Evolutionary conservation across 2,329 filamentous ascomycete species (phyloP), one percentile per base, ranked within the genome.

Genomic region (Ophiostoma fasciatum): DNA sequence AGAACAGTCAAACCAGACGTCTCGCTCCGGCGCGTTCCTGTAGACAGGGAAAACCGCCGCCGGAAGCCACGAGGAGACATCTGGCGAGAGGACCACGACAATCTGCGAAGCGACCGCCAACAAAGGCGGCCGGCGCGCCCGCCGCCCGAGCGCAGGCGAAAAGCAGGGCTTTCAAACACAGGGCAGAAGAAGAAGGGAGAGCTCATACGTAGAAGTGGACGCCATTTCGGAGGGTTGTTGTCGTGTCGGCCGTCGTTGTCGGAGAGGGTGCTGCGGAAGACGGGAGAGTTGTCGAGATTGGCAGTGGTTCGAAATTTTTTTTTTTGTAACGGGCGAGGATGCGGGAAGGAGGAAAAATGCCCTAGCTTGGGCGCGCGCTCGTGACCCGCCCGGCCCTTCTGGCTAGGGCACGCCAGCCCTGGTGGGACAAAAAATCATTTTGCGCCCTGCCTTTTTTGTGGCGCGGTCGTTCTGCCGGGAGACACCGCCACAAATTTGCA

Each of bases 1-100:
- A 68, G 80, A 83, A 68, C 63, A 60, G 81, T 85, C 79, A 80
- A 85, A 79, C 80, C 84, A 78, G 75, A 68, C 10, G 23, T 64
- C 64, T 59, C 18, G 19, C 17, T 17, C 36, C 17, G 27, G 23
- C 14, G 11, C 4, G n/a, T 15, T 18, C 8, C 21, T 22, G 29
- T 26, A 19, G 15, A 13, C 15, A 23, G 13, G 10, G 7, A n/a
- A 20, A 10, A 19, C 18, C 15, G 18, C 14, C 10, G 15, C 17
- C 2, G 20, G 17, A 21, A 12, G 9, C 13, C 17, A 9, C 23
- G 11, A 12, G 23, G 23, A 13, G 4, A 13, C 6, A 26, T 7
- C 7, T 13, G 23, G 11, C 23, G 23, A 26, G 75, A 80, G 76
- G 76, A 83, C 80, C 69, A 73, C 74, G 71, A 82, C 78, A 82